Evolutionary conservation across 2,329 filamentous ascomycete species (phyloP).

Genomic region (Coleophoma crateriformis): DNA sequence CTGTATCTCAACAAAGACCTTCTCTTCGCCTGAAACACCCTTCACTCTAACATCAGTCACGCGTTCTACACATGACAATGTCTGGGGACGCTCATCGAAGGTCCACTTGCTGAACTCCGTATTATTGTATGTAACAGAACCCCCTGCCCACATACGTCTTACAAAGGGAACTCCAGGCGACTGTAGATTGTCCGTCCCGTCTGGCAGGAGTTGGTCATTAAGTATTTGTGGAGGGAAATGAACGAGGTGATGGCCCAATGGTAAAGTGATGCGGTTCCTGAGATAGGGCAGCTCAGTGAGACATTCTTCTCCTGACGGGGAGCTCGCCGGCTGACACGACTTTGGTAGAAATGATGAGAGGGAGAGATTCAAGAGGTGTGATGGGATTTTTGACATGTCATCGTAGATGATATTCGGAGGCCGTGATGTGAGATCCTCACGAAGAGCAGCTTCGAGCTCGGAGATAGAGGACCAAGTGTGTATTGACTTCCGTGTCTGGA

Average conservation of each 20-base stretch:
- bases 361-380: constrained; percentile 59
- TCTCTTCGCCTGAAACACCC: constrained; percentile 19
- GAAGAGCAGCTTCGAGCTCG: constrained; percentile 9
- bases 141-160: constrained; percentile 86
- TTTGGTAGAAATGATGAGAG: constrained; percentile 49
- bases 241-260: constrained; percentile 73
- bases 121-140: constrained; percentile 53
- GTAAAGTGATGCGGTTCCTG: constrained; percentile 21
- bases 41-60: constrained; percentile 35
- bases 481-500: no score
- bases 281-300: neutral
- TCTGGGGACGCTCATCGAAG: constrained; percentile 28
- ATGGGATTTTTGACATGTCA: constrained; percentile 54
- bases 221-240: constrained; percentile 75
- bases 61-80: constrained; percentile 35
- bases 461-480: no score
- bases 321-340: constrained; percentile 19
- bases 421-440: constrained; percentile 15
- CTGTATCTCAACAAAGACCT: constrained; percentile 23
- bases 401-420: constrained; percentile 30
- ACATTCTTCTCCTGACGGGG: constrained; percentile 10
- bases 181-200: constrained; percentile 81
- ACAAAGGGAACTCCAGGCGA: constrained; percentile 67
- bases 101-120: constrained; percentile 12
- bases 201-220: constrained; percentile 59